Evolutionary conservation across 495 filamentous ascomycete species (phyloP).

Genomic region (Polyplosphaeria fusca): DNA sequence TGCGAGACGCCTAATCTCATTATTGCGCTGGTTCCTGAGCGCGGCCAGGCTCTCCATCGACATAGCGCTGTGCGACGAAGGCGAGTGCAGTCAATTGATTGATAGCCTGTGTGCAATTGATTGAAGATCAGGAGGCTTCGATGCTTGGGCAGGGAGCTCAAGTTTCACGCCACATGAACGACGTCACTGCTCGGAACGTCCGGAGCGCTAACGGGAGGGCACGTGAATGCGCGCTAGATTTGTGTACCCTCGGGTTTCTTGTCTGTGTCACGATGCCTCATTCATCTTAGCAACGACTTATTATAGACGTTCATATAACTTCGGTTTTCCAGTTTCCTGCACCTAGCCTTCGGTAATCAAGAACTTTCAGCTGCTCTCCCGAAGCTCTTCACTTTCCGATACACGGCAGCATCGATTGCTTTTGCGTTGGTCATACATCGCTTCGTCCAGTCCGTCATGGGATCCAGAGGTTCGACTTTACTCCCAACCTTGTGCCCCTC

Average conservation of each 20-base stretch:
- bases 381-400: slow-evolving; percentile 19
- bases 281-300: too few species aligned
- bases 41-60: slow-evolving; percentile 52
- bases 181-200: background rate
- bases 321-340: background rate
- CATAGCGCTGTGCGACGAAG: background rate
- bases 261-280: too few species aligned
- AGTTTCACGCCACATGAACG: too few species aligned
- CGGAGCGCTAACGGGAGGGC: background rate
- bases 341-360: background rate
- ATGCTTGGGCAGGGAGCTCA: background rate
- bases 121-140: background rate
- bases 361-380: slow-evolving; percentile 1
- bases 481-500: slow-evolving; percentile 30
- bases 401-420: slow-evolving; percentile 29
- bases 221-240: background rate
- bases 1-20: slow-evolving; percentile 57
- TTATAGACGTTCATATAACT: background rate
- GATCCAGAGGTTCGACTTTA: slow-evolving; percentile 21
- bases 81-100: background rate
- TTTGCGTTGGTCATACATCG: slow-evolving; percentile 7
- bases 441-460: slow-evolving; percentile 32
- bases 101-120: background rate
- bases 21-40: slow-evolving; percentile 52
- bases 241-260: too few species aligned